These are phyloP conservation scores for Hypoxylon sp. DNA, from an alignment of 2,329 filamentous ascomycete genomes.

Conservation along the genomic window DNA sequence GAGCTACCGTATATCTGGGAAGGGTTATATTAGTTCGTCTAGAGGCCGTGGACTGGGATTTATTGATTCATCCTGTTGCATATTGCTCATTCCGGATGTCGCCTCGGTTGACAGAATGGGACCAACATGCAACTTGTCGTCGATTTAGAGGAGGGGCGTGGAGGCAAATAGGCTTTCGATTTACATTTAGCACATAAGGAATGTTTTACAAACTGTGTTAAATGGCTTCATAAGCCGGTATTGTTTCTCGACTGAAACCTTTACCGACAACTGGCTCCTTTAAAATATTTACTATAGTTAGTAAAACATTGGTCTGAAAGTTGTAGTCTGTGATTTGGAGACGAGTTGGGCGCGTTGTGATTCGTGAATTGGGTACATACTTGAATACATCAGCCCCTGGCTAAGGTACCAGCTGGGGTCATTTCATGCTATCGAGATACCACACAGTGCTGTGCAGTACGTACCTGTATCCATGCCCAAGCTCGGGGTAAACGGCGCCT, in stretches of 20 bases:
- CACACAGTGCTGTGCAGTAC: constrained; percentile 18
- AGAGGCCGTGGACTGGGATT: constrained; percentile 15
- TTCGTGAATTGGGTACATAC: constrained; percentile 3
- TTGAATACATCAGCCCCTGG: constrained; percentile 15
- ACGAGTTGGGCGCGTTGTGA: not conserved
- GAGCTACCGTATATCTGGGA: constrained; percentile 17
- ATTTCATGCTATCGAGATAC: constrained; percentile 27
- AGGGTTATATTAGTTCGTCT: constrained; percentile 17
- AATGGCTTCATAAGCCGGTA: not conserved
- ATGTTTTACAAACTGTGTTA: not conserved
- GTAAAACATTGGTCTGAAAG: not conserved
- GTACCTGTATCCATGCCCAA: constrained; percentile 22
- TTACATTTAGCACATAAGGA: constrained; percentile 11
- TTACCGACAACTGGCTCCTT: not conserved
- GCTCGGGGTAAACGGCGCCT: constrained; percentile 7
- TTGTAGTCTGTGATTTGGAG: not conserved
- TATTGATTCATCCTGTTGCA: constrained; percentile 21
- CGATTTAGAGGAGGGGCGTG: constrained; percentile 9
- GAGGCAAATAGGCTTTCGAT: constrained; percentile 18
- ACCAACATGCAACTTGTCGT: constrained; percentile 12
- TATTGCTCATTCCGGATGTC: constrained; percentile 37
- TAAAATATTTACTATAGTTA: not conserved
- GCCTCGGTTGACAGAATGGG: constrained; percentile 23
- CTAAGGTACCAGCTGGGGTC: constrained; percentile 9
- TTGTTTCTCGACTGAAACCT: not conserved